phyloP scores from a whole-genome alignment of 2,329 filamentous ascomycete genomes.

The Pyrenochaeta sp. region DNA sequence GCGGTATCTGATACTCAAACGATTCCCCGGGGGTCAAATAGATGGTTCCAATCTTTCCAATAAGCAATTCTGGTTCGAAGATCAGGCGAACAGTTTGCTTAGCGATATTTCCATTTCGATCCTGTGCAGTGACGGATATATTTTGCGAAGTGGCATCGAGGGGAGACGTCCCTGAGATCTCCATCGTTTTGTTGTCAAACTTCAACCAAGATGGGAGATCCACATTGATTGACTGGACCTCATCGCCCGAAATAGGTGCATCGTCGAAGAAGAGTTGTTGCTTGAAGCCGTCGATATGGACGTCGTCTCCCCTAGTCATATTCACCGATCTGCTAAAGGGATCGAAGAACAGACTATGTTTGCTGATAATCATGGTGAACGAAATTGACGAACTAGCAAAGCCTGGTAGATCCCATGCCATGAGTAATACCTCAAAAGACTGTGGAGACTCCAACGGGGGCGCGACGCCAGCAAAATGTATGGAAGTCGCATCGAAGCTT shows the following conservation, averaged over 20 bases:
- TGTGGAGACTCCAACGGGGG: slow-evolving; percentile 74
- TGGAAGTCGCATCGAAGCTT: slow-evolving; percentile 68
- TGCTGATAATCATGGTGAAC: slow-evolving; percentile 77
- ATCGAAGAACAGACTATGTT: slow-evolving; percentile 71
- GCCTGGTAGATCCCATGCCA: slow-evolving; percentile 81
- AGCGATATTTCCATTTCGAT: slow-evolving; percentile 67
- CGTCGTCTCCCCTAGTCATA: slow-evolving; percentile 37
- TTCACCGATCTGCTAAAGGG: slow-evolving; percentile 51
- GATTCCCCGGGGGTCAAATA: slow-evolving; percentile 58
- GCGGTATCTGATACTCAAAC: slow-evolving; percentile 59
- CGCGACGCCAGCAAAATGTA: slow-evolving; percentile 75
- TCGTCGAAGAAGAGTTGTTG: slow-evolving; percentile 47
- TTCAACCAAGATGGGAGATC: slow-evolving; percentile 73
- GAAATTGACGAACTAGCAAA: slow-evolving; percentile 71
- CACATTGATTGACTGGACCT: slow-evolving; percentile 62
- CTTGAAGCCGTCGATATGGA: slow-evolving; percentile 42
- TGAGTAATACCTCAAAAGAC: slow-evolving; percentile 72
- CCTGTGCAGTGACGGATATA: slow-evolving; percentile 66
- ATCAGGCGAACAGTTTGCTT: slow-evolving; percentile 62
- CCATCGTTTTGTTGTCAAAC: slow-evolving; percentile 68
- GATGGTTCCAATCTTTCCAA: slow-evolving; percentile 52
- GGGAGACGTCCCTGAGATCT: slow-evolving; percentile 70
- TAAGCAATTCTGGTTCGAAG: slow-evolving; percentile 53
- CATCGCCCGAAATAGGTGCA: slow-evolving; percentile 53
- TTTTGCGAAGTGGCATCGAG: slow-evolving; percentile 65